A percentile compares a stretch with the other conserved stretches of the same genome.
Conservation (phyloP, 306 rosid genomes). For the Glycine latifolia region DNA sequence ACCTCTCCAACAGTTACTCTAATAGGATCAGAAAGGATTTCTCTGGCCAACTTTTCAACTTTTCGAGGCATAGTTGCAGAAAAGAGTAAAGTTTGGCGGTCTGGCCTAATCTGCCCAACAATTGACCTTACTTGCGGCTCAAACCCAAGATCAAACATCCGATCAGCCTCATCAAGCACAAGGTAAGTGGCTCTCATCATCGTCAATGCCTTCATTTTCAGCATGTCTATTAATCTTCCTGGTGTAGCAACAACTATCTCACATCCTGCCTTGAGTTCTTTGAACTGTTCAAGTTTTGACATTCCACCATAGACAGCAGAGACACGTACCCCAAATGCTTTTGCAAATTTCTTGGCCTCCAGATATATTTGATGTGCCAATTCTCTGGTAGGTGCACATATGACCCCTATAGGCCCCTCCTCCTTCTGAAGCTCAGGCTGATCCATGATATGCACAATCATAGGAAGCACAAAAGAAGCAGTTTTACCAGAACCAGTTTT, state of each 20-base stretch:
- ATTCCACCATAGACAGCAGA: conserved; percentile 98
- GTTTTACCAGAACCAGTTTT: conserved; percentile 99
- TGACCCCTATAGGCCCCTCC: conserved; percentile 97
- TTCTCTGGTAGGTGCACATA: conserved; percentile 98
- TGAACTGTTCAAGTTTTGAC: conserved; percentile 97
- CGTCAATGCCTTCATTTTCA: conserved; percentile 89
- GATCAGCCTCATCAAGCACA: conserved; percentile 98
- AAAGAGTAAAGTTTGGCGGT: conserved; percentile 93
- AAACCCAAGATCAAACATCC: conserved; percentile 99
- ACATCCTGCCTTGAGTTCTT: conserved; percentile 97
- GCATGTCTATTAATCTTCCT: conserved; percentile 94
- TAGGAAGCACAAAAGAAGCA: conserved; percentile 98
- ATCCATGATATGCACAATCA: conserved; percentile 96
- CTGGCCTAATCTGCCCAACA: conserved; percentile 98
- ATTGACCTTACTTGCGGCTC: conserved; percentile 98
- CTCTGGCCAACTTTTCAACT: conserved; percentile 96
- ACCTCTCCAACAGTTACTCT: conserved; percentile 98
- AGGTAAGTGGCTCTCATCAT: conserved; percentile 90
- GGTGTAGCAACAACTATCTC: conserved; percentile 98
- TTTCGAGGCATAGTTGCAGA: conserved; percentile 97
- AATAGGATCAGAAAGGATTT: conserved; percentile 85
- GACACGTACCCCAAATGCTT: conserved; percentile 78
- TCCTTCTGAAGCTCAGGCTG: conserved; percentile 98
- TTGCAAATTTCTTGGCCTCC: conserved; percentile 89
- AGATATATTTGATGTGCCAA: conserved; percentile 92